These are phyloP conservation scores for Ottelia alismoides DNA, from an alignment of 106 monocot genomes.

Conservation along the genomic window DNA sequence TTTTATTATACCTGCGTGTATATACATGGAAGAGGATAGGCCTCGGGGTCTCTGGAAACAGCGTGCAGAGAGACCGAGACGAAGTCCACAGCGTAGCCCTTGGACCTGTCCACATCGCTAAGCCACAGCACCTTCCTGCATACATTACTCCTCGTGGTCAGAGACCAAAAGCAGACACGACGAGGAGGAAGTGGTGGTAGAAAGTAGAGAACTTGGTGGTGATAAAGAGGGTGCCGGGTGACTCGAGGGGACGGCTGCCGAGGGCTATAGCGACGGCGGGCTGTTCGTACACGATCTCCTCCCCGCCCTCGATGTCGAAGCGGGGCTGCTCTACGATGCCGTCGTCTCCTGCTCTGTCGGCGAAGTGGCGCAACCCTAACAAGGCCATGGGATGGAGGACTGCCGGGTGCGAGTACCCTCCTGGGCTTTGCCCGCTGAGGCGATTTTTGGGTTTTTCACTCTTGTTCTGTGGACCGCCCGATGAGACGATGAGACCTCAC, in stretches of 20 bases:
- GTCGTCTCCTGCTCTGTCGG: constrained; percentile 29
- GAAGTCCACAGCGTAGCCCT: constrained; percentile 85
- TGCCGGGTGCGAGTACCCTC: too few relatives aligned
- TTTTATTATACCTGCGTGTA: constrained; percentile 77
- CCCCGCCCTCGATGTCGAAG: constrained; percentile 37
- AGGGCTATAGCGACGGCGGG: constrained; percentile 43
- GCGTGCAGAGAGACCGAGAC: constrained; percentile 77
- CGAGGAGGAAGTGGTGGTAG: neutral
- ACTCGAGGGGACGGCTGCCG: constrained; percentile 26
- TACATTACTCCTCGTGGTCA: too few relatives aligned
- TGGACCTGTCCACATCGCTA: constrained; percentile 48
- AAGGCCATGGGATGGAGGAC: too few relatives aligned
- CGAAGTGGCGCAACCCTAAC: constrained; percentile 37
- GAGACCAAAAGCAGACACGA: neutral
- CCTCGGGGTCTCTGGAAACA: constrained; percentile 79
- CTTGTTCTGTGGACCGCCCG: too few relatives aligned
- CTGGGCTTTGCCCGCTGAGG: too few relatives aligned
- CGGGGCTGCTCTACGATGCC: constrained; percentile 29
- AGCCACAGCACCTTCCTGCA: constrained; percentile 82
- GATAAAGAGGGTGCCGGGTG: constrained; percentile 63
- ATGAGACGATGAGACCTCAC: too few relatives aligned
- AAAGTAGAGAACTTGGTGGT: constrained; percentile 36
- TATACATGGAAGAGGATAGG: constrained; percentile 73
- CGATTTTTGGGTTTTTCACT: too few relatives aligned
- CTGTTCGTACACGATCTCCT: constrained; percentile 62